phyloP scores from a whole-genome alignment of 2,329 filamentous ascomycete genomes.

The Purpureocillium takamizusanense region DNA sequence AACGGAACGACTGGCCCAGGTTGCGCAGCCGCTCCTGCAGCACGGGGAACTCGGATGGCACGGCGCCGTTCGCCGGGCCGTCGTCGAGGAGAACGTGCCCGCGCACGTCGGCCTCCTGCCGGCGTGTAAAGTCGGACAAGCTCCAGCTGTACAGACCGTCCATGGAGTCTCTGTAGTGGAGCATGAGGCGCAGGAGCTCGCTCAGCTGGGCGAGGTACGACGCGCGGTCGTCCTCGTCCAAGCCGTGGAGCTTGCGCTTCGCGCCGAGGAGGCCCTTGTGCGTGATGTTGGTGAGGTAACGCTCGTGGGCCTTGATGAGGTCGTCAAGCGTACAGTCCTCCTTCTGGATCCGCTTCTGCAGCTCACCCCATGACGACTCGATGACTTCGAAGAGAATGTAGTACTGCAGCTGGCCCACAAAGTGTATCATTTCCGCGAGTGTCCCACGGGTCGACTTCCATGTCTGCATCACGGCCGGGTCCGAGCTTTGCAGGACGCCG shows the following conservation, averaged over 20 bases:
- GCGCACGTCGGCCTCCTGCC: slow-evolving; percentile 79
- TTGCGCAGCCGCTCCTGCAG: slow-evolving; percentile 65
- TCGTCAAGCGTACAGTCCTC: slow-evolving; percentile 91
- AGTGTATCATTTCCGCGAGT: slow-evolving; percentile 97
- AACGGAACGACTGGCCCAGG: slow-evolving; percentile 67
- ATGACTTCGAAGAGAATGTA: slow-evolving; percentile 99
- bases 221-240: slow-evolving; percentile 55
- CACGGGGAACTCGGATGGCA: slow-evolving; percentile 59
- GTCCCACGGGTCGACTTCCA: slow-evolving; percentile 88
- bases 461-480: slow-evolving; percentile 58
- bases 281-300: slow-evolving; percentile 88
- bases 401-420: slow-evolving; percentile 93
- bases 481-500: slow-evolving; percentile 74
- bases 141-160: slow-evolving; percentile 93
- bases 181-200: slow-evolving; percentile 88
- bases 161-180: slow-evolving; percentile 85
- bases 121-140: slow-evolving; percentile 83
- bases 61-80: slow-evolving; percentile 36
- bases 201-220: slow-evolving; percentile 86
- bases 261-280: slow-evolving; percentile 90
- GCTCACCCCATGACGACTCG: slow-evolving; percentile 86
- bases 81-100: slow-evolving; percentile 17
- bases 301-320: slow-evolving; percentile 82
- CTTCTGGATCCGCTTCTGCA: slow-evolving; percentile 73
- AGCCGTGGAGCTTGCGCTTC: slow-evolving; percentile 34